Evolutionary conservation across 1,284 basidiomycete species (phyloP).

Genomic region (Takashimella koratensis): DNA sequence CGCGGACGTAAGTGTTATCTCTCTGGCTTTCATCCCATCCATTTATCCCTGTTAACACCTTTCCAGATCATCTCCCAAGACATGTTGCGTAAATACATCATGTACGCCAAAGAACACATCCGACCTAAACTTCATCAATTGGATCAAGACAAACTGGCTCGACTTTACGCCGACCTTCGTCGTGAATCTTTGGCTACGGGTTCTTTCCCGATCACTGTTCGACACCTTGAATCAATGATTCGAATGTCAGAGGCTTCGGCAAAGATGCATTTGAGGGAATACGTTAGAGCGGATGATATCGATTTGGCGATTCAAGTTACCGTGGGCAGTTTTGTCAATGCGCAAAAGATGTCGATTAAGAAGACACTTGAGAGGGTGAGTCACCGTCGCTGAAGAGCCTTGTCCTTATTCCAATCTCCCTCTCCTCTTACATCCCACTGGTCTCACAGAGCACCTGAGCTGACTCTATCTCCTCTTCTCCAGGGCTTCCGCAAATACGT

Average conservation of each 20-base stretch:
- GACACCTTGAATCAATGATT: slow-evolving; percentile 98
- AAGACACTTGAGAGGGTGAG: slow-evolving; percentile 89
- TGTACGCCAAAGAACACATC: slow-evolving; percentile 93
- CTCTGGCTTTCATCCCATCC: not conserved
- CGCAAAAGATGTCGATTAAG: slow-evolving; percentile 98
- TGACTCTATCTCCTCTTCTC: not conserved
- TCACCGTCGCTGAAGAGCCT: slow-evolving; percentile 24
- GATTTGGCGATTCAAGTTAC: slow-evolving; percentile 95
- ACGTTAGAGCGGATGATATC: slow-evolving; percentile 92
- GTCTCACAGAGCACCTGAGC: not conserved
- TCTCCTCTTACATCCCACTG: not conserved
- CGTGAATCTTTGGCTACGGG: slow-evolving; percentile 95
- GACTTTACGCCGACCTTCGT: slow-evolving; percentile 94
- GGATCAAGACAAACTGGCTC: slow-evolving; percentile 91
- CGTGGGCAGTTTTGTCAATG: slow-evolving; percentile 88
- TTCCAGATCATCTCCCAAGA: slow-evolving; percentile 92
- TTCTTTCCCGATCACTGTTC: slow-evolving; percentile 96
- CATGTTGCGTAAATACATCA: slow-evolving; percentile 95
- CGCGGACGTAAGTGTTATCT: slow-evolving; percentile 67
- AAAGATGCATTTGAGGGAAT: slow-evolving; percentile 97
- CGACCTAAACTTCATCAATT: slow-evolving; percentile 88
- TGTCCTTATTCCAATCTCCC: not conserved
- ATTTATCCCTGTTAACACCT: slow-evolving; percentile 4
- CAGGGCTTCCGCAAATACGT: slow-evolving; percentile 97
- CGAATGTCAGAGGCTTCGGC: slow-evolving; percentile 98